phyloP scores from a whole-genome alignment of 495 filamentous ascomycete species.

The Podospora tetraspora region DNA sequence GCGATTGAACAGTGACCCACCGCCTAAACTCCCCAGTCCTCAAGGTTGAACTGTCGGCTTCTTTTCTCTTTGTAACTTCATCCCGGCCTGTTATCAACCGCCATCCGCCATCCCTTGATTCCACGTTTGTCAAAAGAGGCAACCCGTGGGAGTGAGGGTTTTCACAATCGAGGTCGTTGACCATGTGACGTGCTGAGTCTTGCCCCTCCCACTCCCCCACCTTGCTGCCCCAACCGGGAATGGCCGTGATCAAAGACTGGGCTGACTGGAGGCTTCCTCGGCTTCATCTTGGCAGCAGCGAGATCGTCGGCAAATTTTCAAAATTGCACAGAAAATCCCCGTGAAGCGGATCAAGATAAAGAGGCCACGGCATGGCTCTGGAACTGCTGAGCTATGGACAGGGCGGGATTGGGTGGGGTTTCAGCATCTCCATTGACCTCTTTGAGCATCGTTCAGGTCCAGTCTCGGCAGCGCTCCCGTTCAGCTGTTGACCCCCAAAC shows the following conservation, averaged over 20 bases:
- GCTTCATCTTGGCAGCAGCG: background rate
- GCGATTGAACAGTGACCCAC: background rate
- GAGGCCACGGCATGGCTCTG: background rate
- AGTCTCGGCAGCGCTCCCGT: background rate
- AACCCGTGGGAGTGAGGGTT: background rate
- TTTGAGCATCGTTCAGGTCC: no score
- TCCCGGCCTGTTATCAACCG: background rate
- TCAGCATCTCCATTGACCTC: no score
- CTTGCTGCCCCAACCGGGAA: background rate
- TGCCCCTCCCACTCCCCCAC: constrained; percentile 6
- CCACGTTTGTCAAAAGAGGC: background rate
- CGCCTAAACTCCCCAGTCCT: background rate
- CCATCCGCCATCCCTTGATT: background rate
- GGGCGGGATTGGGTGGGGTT: no score
- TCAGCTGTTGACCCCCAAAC: background rate
- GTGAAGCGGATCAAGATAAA: background rate
- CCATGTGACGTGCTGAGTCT: constrained; percentile 9
- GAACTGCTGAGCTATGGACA: background rate
- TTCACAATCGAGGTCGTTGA: background rate
- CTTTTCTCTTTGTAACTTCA: background rate
- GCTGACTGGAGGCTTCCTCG: constrained; percentile 10
- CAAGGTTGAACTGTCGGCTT: background rate
- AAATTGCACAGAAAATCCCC: background rate
- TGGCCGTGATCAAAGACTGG: constrained; percentile 3
- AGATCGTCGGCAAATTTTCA: background rate